These are phyloP conservation scores for Bipolaris bicolor DNA, from an alignment of 2,329 filamentous ascomycete species.

Conservation along the genomic window DNA sequence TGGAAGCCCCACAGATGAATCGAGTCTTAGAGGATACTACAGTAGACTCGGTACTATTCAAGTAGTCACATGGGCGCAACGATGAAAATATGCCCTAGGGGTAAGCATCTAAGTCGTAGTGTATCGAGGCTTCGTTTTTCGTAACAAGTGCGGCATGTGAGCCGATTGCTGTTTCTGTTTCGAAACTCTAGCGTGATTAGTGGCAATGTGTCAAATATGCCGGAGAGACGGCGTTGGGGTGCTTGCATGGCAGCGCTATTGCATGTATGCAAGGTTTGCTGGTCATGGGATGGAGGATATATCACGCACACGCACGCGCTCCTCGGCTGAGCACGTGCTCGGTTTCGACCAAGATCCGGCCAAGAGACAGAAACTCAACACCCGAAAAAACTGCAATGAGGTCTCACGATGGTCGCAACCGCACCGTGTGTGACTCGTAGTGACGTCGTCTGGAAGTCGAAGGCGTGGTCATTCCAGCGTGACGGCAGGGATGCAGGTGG, in stretches of 20 bases:
- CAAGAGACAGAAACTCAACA: not conserved
- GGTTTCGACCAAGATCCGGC: not conserved
- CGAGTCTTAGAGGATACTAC: no score
- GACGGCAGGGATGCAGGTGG: conserved; percentile 8
- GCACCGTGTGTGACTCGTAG: not conserved
- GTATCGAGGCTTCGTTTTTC: not conserved
- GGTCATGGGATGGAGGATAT: conserved; percentile 4
- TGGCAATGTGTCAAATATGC: not conserved
- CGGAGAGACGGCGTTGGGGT: not conserved
- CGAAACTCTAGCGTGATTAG: not conserved
- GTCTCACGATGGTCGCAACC: not conserved
- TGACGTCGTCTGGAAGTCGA: not conserved
- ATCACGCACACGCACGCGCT: not conserved
- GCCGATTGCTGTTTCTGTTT: not conserved
- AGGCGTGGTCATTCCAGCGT: not conserved
- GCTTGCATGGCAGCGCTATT: not conserved
- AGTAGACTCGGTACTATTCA: not conserved
- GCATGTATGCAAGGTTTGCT: conserved; percentile 3
- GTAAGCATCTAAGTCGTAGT: no score
- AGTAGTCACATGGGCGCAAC: no score
- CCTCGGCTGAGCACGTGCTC: not conserved
- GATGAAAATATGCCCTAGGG: no score
- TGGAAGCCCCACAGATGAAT: not conserved
- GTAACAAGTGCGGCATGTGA: not conserved
- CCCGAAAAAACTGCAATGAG: not conserved